A percentile compares a stretch with the other conserved stretches of the same genome.
These are phyloP conservation scores for Geotrichum citri-aurantii DNA, from an alignment of 1,139 yeast species.

Conservation along the genomic window DNA sequence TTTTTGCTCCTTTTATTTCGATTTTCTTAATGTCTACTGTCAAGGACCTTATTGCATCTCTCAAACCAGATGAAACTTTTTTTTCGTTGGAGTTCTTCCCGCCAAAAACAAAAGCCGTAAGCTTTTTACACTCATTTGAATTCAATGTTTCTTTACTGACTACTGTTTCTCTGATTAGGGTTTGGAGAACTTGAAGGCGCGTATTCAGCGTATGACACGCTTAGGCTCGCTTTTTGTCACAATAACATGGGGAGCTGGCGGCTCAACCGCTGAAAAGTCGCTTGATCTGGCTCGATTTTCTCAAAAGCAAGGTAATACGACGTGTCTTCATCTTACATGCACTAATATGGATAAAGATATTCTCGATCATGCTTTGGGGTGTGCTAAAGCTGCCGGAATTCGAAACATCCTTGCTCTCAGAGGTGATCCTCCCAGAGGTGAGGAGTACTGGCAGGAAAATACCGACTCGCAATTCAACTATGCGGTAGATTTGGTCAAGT, in stretches of 20 bases:
- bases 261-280: slow-evolving; percentile 84
- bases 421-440: slow-evolving; percentile 93
- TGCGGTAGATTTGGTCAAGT: slow-evolving; percentile 78
- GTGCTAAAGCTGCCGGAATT: slow-evolving; percentile 73
- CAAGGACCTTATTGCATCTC: slow-evolving; percentile 49
- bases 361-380: slow-evolving; percentile 69
- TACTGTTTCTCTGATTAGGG: slow-evolving; percentile 41
- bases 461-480: slow-evolving; percentile 50
- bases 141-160: not conserved
- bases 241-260: slow-evolving; percentile 99
- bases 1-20: not conserved
- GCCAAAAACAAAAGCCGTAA: slow-evolving; percentile 75
- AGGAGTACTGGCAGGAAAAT: slow-evolving; percentile 53
- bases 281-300: slow-evolving; percentile 78
- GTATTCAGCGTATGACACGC: slow-evolving; percentile 84
- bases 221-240: slow-evolving; percentile 85
- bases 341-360: slow-evolving; percentile 78
- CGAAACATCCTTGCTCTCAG: slow-evolving; percentile 84
- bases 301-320: slow-evolving; percentile 67
- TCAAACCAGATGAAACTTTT: slow-evolving; percentile 52
- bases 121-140: slow-evolving; percentile 20
- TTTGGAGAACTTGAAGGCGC: slow-evolving; percentile 70
- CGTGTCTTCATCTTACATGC: slow-evolving; percentile 92
- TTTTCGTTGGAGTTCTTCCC: slow-evolving; percentile 95
- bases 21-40: slow-evolving; percentile 40